Conservation (phyloP, 1,284 basidiomycete genomes). For the Rhodotorula sp. region DNA sequence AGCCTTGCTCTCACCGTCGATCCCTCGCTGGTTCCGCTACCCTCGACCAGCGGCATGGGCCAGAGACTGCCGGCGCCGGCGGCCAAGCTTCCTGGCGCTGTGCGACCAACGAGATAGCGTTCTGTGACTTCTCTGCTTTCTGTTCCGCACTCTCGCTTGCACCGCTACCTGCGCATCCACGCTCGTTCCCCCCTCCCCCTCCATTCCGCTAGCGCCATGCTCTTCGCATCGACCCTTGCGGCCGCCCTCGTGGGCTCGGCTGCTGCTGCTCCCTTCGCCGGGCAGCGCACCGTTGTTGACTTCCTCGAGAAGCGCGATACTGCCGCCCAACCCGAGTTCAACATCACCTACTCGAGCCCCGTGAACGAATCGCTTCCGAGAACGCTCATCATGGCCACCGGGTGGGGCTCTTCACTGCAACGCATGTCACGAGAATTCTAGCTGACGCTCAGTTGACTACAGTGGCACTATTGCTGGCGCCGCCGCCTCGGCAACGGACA, state of each 20-base stretch:
- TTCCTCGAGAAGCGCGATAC: neutral
- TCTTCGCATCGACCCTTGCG: neutral
- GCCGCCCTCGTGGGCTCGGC: neutral
- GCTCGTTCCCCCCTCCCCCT: neutral
- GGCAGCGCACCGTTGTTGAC: neutral
- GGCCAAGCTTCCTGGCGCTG: too few species aligned
- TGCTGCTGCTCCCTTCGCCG: neutral
- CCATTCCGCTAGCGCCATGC: neutral
- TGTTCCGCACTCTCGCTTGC: too few species aligned
- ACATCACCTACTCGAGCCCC: slow-evolving; percentile 12
- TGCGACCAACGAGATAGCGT: too few species aligned
- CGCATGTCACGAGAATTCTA: too few species aligned
- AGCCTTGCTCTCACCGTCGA: too few species aligned
- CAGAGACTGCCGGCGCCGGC: too few species aligned
- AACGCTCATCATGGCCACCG: slow-evolving; percentile 15
- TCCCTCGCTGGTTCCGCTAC: too few species aligned
- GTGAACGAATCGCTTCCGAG: slow-evolving; percentile 2
- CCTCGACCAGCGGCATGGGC: too few species aligned
- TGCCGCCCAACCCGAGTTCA: neutral
- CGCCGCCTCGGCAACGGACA: slow-evolving; percentile 17
- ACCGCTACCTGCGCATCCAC: neutral
- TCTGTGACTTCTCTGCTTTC: too few species aligned
- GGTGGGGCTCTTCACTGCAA: neutral
- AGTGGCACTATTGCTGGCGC: slow-evolving; percentile 46
- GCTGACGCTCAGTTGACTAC: neutral